These are phyloP conservation scores for Globisporangium heterothallicum DNA, from an alignment of 352 stramenopile genomes.

Conservation along the genomic window DNA sequence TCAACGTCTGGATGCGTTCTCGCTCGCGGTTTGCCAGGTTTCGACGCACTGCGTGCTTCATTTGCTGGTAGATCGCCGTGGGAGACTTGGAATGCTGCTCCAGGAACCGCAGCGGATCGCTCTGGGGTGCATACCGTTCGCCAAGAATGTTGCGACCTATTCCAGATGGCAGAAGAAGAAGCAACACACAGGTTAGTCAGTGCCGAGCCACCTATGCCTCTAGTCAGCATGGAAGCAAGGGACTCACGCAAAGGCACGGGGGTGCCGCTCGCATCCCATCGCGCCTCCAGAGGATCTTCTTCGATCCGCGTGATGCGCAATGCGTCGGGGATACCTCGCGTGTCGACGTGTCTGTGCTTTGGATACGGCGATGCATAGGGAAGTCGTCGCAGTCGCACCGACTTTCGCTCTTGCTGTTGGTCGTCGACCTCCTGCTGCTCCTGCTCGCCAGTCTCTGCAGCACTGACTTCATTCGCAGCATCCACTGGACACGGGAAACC, in stretches of 20 bases:
- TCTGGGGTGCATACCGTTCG: conserved; percentile 16
- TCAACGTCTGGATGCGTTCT: conserved; percentile 19
- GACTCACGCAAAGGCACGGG: conserved; percentile 21
- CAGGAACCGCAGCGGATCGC: conserved; percentile 13
- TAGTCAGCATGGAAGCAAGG: too few relatives aligned
- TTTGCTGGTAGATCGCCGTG: conserved; percentile 14
- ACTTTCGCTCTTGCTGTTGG: too few relatives aligned
- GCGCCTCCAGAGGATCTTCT: conserved; percentile 20
- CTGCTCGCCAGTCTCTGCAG: neutral
- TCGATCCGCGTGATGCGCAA: conserved; percentile 5
- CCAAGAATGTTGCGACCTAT: conserved; percentile 22
- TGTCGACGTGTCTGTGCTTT: neutral
- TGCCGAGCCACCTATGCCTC: neutral
- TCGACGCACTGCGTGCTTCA: conserved; percentile 16
- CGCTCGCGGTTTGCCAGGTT: conserved; percentile 17
- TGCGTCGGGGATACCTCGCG: neutral
- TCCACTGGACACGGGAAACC: conserved; percentile 1
- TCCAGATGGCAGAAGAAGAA: neutral
- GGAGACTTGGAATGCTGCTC: neutral
- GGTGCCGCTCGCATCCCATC: conserved; percentile 13
- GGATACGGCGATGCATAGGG: neutral
- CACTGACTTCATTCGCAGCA: neutral
- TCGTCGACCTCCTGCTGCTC: neutral
- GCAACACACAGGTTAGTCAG: neutral
- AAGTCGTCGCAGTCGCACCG: neutral